A percentile compares a stretch with the other conserved stretches of the same genome.
These are phyloP conservation scores for Wallacemonas sp. DNA, from an alignment of 208 protist genomes.

Conservation along the genomic window DNA sequence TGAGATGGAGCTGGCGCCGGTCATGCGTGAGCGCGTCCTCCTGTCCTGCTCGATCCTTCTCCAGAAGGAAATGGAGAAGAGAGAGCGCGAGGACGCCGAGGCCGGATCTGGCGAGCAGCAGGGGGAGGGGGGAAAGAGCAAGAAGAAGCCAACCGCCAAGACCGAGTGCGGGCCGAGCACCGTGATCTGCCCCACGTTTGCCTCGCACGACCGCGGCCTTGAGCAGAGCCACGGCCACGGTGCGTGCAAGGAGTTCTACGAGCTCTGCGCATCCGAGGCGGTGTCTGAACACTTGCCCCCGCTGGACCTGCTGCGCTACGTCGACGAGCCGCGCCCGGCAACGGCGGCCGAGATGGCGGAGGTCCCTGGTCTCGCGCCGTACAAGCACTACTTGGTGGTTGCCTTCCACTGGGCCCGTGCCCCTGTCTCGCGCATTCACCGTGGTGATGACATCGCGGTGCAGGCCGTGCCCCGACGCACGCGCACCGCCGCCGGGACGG, in stretches of 20 bases:
- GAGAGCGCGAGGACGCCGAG: background rate
- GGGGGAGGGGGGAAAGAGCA: background rate
- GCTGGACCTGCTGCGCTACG: slow-evolving; percentile 25
- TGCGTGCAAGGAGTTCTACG: slow-evolving; percentile 34
- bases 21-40: slow-evolving; percentile 37
- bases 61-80: slow-evolving; percentile 2
- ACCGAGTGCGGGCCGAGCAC: too few relatives aligned
- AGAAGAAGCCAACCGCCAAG: background rate
- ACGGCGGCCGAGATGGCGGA: slow-evolving; percentile 16
- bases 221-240: slow-evolving; percentile 16
- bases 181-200: slow-evolving; percentile 16
- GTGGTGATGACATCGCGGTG: background rate
- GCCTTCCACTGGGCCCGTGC: background rate
- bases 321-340: slow-evolving; percentile 3
- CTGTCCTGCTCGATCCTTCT: slow-evolving; percentile 20
- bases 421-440: background rate
- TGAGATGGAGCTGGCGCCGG: slow-evolving; percentile 19
- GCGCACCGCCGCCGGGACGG: background rate
- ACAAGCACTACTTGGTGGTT: slow-evolving; percentile 15
- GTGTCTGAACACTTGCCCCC: slow-evolving; percentile 21
- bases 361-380: slow-evolving; percentile 2
- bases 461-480: background rate
- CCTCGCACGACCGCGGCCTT: slow-evolving; percentile 2
- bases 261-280: slow-evolving; percentile 31
- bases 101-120: background rate